These are phyloP conservation scores for Eucalyptus fibrosa DNA, from an alignment of 345 rosid species.

Conservation along the genomic window DNA sequence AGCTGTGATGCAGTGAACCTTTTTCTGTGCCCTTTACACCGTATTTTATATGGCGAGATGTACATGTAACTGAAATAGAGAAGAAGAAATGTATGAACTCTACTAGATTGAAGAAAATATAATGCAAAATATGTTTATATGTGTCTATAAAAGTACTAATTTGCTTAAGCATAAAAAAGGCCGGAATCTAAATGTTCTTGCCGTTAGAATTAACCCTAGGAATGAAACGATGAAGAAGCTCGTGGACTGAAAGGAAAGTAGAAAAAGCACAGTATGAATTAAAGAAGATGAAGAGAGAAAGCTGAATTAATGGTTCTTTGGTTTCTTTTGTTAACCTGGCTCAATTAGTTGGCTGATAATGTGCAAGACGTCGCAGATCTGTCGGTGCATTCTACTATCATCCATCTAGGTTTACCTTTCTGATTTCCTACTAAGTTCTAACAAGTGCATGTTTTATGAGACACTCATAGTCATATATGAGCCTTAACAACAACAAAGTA, in stretches of 20 bases:
- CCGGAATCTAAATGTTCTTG: not conserved
- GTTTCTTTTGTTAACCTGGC: not conserved
- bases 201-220: not conserved
- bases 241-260: not conserved
- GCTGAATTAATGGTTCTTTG: not conserved
- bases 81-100: not conserved
- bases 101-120: not conserved
- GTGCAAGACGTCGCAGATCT: not conserved
- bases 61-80: not conserved
- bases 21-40: not conserved
- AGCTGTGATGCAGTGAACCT: not conserved
- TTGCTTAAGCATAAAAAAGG: not conserved
- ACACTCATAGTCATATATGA: not conserved
- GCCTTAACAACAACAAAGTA: not conserved
- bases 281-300: not conserved
- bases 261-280: not conserved
- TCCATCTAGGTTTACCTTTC: not conserved
- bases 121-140: not conserved
- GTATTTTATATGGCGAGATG: not conserved
- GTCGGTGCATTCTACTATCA: not conserved
- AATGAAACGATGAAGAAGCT: not conserved
- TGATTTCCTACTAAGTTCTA: not conserved
- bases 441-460: not conserved
- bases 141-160: not conserved
- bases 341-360: not conserved